A percentile compares a stretch with the other conserved stretches of the same genome.
These are phyloP conservation scores for Hyaloscypha variabilis DNA, from an alignment of 495 filamentous ascomycete genomes.

Conservation along the genomic window DNA sequence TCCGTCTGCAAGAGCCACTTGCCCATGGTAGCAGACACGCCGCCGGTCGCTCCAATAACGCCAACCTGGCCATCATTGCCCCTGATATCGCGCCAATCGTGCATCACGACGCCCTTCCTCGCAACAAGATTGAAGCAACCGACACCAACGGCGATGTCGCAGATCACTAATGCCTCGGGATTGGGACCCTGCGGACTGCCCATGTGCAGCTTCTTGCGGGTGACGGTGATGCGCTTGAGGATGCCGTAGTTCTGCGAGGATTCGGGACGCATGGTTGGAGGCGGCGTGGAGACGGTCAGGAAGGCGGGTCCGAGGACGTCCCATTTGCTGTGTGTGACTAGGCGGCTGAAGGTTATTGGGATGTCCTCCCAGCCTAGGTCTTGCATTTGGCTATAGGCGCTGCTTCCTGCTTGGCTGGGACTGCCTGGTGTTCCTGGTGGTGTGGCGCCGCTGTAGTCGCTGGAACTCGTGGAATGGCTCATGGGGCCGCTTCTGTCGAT, in stretches of 20 bases:
- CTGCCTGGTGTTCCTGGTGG: constrained; percentile 56
- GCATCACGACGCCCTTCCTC: constrained; percentile 81
- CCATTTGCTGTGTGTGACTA: constrained; percentile 80
- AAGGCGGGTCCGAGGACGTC: constrained; percentile 84
- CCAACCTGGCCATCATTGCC: constrained; percentile 71
- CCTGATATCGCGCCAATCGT: constrained; percentile 79
- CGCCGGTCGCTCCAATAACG: constrained; percentile 66
- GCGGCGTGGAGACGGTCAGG: constrained; percentile 76
- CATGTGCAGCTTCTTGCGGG: constrained; percentile 35
- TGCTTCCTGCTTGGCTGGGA: constrained; percentile 17
- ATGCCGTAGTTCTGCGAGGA: constrained; percentile 52
- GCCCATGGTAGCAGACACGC: constrained; percentile 68
- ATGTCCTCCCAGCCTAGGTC: constrained; percentile 69
- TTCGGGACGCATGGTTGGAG: constrained; percentile 55
- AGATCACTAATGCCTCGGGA: constrained; percentile 53
- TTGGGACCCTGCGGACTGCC: constrained; percentile 28
- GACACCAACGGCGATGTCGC: constrained; percentile 79
- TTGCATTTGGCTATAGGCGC: constrained; percentile 4
- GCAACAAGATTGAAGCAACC: constrained; percentile 84
- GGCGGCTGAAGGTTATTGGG: constrained; percentile 80
- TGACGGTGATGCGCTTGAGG: constrained; percentile 84
- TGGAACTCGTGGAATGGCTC: constrained; percentile 62
- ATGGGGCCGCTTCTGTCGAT: constrained; percentile 54
- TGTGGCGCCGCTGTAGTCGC: constrained; percentile 49
- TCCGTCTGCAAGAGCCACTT: constrained; percentile 74